A percentile compares a stretch with the other conserved stretches of the same genome.
These are phyloP conservation scores for Tetracladium maxilliforme DNA, from an alignment of 2,329 filamentous ascomycete species.

Conservation along the genomic window DNA sequence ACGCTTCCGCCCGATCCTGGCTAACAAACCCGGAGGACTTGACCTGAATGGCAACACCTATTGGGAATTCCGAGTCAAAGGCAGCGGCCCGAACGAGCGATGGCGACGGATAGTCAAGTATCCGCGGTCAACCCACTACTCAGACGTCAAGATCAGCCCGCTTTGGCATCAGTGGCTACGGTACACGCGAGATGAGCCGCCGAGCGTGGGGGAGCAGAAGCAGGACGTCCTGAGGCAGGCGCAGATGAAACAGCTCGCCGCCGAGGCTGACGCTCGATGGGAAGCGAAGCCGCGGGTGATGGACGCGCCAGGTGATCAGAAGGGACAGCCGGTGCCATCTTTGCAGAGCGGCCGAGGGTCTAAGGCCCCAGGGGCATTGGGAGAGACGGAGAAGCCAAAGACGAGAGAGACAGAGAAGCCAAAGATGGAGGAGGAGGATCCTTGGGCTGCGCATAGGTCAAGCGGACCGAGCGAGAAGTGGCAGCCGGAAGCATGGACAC, in stretches of 20 bases:
- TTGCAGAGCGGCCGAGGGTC: conserved; percentile 4
- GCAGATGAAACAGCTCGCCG: conserved; percentile 39
- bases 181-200: conserved; percentile 37
- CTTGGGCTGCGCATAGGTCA: conserved; percentile 43
- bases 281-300: conserved; percentile 38
- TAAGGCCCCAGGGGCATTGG: too few species aligned
- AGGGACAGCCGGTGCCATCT: conserved; percentile 4
- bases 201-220: conserved; percentile 39
- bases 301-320: conserved; percentile 18
- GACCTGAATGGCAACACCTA: conserved; percentile 54
- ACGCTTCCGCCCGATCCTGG: not conserved
- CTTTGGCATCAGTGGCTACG: conserved; percentile 58
- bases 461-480: conserved; percentile 47
- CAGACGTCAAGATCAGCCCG: conserved; percentile 40
- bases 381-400: too few species aligned
- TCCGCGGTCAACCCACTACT: conserved; percentile 35
- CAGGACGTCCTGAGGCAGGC: conserved; percentile 35
- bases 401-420: conserved; percentile 10
- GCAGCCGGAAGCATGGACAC: conserved; percentile 51
- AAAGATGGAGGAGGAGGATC: conserved; percentile 20
- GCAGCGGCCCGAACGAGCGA: conserved; percentile 20
- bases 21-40: conserved; percentile 26
- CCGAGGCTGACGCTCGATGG: conserved; percentile 49
- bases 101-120: conserved; percentile 49
- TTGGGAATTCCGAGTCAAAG: conserved; percentile 46